Base-by-base conservation (phyloP, 441 rosid species). In the Erodium trifolium region DNA sequence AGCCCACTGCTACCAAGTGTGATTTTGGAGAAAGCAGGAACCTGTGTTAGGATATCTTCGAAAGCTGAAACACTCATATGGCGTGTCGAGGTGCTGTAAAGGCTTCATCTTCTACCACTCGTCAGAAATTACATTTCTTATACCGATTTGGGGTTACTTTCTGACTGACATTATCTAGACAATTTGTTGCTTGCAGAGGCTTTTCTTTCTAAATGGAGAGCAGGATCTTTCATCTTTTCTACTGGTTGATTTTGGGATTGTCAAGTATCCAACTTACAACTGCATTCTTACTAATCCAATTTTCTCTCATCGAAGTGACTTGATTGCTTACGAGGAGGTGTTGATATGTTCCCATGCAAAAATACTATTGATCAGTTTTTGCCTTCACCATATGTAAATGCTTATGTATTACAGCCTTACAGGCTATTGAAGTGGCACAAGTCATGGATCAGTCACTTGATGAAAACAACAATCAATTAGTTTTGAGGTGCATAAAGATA, bases 281-380 rank as follows among this genome's bases (percentile, higher is more conserved):
- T 89, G 95, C 85, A 81, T 80, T 67, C 76, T 80, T 64, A 79
- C 90, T 10, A 84, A 87, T 66, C 88, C 78, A 29, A 83, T 91
- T 43, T 93, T 86, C 78, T 72, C 81, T 5, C 53, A 76, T 70
- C 84, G 75, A 79, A 67, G 69, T 67, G 80, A 78, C 73, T 76
- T 93, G 67, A 81, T 91, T 76, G 97, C 89, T 78, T 93, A 89
- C 77, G 98, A 93, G 82, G 96, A 93, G 96, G 98, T 93, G 43
- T 47, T 70, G 16, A 65, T 76, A 84, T 75, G 70, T 77, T 72
- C 77, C 13, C 59, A 47, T 78, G 47, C 60, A 60, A 49, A 65
- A 65, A 49, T 41, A 13, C 29, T 68, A 11, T 47, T 69, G 37
- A 18, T 13, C 2, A 65, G 74, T 43, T 59, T 62, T 68, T 71